phyloP scores from a whole-genome alignment of 441 rosid genomes.

The Populus hybrid region DNA sequence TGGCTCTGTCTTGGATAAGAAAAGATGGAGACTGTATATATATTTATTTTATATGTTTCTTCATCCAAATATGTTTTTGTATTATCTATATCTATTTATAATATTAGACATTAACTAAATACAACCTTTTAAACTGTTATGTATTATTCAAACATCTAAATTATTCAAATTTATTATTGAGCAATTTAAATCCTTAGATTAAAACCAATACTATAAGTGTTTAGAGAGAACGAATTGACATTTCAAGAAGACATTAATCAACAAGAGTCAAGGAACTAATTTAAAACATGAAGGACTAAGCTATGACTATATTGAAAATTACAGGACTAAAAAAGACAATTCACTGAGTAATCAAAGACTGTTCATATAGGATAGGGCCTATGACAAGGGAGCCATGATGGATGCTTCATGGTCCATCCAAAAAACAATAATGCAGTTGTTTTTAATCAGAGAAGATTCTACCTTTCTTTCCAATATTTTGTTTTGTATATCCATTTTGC shows the following conservation, averaged over 20 bases:
- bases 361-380: background rate
- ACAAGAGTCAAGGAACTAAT: background rate
- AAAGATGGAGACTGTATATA: no score
- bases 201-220: background rate
- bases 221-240: background rate
- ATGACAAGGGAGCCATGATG: constrained; percentile 26
- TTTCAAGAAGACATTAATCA: background rate
- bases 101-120: no score
- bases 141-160: no score
- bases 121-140: no score
- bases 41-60: no score
- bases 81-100: no score
- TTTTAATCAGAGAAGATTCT: constrained; percentile 28
- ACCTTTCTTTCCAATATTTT: constrained; percentile 13
- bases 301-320: background rate
- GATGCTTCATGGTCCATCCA: constrained; percentile 13
- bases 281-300: background rate
- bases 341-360: background rate
- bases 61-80: no score
- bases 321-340: no score
- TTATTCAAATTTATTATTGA: no score
- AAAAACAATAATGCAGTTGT: constrained; percentile 5
- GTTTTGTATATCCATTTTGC: constrained; percentile 19
- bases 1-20: no score
- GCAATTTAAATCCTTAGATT: no score